Conservation (phyloP, 1,284 basidiomycete genomes). For the Pseudozyma flocculosa region DNA sequence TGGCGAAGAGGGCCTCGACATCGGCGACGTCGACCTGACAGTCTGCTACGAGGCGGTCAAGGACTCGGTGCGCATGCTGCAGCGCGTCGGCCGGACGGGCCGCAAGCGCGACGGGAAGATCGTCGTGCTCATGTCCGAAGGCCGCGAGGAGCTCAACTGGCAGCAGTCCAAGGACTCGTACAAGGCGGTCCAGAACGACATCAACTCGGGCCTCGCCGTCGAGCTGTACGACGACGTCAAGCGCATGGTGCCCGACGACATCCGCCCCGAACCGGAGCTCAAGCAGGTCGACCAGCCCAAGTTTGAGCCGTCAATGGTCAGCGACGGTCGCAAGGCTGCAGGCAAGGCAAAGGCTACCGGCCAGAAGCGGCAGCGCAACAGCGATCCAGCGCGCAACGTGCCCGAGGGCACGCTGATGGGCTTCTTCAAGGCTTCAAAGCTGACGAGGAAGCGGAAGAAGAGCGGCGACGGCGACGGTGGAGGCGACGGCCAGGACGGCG, state of each 20-base stretch:
- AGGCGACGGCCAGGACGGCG: constrained; percentile 6
- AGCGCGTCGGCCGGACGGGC: constrained; percentile 93
- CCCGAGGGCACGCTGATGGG: constrained; percentile 36
- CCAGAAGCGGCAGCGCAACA: constrained; percentile 28
- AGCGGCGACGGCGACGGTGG: constrained; percentile 11
- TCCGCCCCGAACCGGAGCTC: constrained; percentile 76
- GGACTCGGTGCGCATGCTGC: constrained; percentile 93
- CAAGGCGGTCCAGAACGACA: constrained; percentile 83
- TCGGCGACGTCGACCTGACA: constrained; percentile 96
- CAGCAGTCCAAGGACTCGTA: constrained; percentile 85
- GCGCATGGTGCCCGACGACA: constrained; percentile 75
- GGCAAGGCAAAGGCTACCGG: constrained; percentile 27
- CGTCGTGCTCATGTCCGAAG: constrained; percentile 87
- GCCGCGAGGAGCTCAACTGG: constrained; percentile 87
- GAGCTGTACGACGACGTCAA: constrained; percentile 90
- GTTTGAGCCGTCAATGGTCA: constrained; percentile 51
- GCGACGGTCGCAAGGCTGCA: constrained; percentile 6
- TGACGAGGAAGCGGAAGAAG: constrained; percentile 19
- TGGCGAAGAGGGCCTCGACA: constrained; percentile 98
- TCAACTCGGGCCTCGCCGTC: constrained; percentile 79
- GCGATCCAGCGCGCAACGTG: constrained; percentile 47
- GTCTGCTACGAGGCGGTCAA: constrained; percentile 96
- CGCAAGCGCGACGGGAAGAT: constrained; percentile 87
- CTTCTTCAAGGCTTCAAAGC: constrained; percentile 47
- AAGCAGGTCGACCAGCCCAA: constrained; percentile 66